Base-by-base conservation (phyloP, 1,284 basidiomycete species). In the Leccinum pallidistipes region DNA sequence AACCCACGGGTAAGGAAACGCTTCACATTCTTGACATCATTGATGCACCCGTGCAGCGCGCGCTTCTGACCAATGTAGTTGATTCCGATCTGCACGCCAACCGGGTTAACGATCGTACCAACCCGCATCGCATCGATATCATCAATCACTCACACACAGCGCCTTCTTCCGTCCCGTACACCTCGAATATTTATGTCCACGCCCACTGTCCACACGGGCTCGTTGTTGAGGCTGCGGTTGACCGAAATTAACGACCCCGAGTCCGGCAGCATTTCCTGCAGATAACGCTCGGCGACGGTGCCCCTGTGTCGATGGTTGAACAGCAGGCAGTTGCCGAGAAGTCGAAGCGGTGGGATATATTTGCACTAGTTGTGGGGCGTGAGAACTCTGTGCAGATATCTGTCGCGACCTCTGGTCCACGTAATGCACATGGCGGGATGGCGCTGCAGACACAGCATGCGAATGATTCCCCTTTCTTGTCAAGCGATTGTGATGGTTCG, bases 11-110 rank as follows among this genome's bases (percentile, higher is more conserved):
- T 84, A 32, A 95, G 78, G 78, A 93, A 95, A 12, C 80, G 74
- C 57, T 83, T 81, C 53, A 95, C 83, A 65, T 88, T 87, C 65
- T 78, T 80, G 10, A 88, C 90, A 71, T 97, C 94, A 68, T 95
- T 95, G 68, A 94, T 83, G 67, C 94, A 95, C 5, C 94, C 93
- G 1, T 79, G 76, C 8, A 95, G 80, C 65, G 84, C 84, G 58
- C 85, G 82, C 1, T 69, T 68, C 61, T 85, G 83, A 0, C 91
- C 89, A 11, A 69, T 71, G 70, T 95, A 96, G 74, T 95, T 95
- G 68, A 95, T 88, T 0, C 90, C 91, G 65, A 92, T 87, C 88
- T 73, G 24, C 6, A 57, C 34, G 27, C 24, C 50, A 45, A 18
- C 21, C 3, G 24, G 5, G 32, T 38, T 21, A 53, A 36, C 10